Base-by-base conservation (phyloP, 1,284 basidiomycete genomes). In the Ustilago loliicola region DNA sequence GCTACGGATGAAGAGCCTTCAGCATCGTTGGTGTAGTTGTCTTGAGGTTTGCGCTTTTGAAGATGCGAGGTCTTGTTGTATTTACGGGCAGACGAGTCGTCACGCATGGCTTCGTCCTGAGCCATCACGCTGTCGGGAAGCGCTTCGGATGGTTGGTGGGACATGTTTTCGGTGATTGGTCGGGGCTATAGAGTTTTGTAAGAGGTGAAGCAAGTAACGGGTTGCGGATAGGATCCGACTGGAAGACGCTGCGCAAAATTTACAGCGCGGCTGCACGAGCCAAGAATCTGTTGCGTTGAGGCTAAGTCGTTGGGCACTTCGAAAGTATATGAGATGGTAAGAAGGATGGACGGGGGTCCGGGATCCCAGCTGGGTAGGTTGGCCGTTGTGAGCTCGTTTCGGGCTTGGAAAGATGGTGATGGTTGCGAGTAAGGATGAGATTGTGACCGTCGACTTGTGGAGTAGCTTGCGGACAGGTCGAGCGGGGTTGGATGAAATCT, bases 31-130 rank as follows among this genome's bases (percentile, higher is more conserved):
- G 32, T 7, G 19, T 60, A 52, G 40, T 60, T 51, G 42, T 48
- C 55, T 10, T 58, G 54, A 11, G 58, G 21, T 1, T 36, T 23
- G 2, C 71, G 76, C 36, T 74, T 66, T 11, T 64, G 67, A 21
- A 76, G 64, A 50, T 76, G 63, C 40, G 77, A 75, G 8, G 77
- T 79, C 60, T 79, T 79, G 62, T 75, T 75, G 66, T 79, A 79
- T 21, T 75, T 75, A 58, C 77, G 72, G 5, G 77, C 77, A 19
- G 77, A 79, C 3, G 72, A 75, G 48, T 79, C 77, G 58, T 79
- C 77, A 8, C 77, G 71, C 63, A 70, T 62, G 32, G 74, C 57
- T 34, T 77, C 74, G 66, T 77, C 74, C n/a, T 52, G 51, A 23
- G 65, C 30, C 68, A 77, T 77, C 50, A 34, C 63, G 30, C 53